A percentile compares a stretch with the other conserved stretches of the same genome.
Evolutionary conservation across 2,329 filamentous ascomycete species (phyloP).

Genomic region (Juglanconis sp.): DNA sequence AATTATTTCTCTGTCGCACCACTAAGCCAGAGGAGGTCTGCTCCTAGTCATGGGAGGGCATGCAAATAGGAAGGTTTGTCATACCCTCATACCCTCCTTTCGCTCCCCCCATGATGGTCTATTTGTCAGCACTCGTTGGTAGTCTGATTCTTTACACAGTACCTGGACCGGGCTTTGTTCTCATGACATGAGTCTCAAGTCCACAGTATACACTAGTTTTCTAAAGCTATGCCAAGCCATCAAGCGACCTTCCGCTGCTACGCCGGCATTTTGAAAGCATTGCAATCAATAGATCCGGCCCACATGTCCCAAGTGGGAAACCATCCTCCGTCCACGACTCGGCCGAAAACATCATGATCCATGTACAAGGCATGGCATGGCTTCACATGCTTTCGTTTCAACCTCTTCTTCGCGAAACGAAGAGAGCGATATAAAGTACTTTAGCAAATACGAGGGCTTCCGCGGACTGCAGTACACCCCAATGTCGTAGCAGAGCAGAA

Average conservation of each 20-base stretch:
- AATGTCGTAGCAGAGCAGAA: not conserved
- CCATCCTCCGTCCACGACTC: not conserved
- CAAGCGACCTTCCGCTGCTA: not conserved
- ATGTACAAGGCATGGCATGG: too few relatives aligned
- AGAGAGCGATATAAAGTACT: not conserved
- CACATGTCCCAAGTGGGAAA: not conserved
- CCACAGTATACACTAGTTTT: too few relatives aligned
- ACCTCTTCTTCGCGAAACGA: not conserved
- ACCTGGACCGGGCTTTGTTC: too few relatives aligned
- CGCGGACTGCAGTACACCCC: not conserved
- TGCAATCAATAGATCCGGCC: conserved; percentile 1
- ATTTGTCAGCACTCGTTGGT: too few relatives aligned
- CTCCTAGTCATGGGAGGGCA: too few relatives aligned
- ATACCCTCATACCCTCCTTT: too few relatives aligned
- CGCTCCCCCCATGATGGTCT: too few relatives aligned
- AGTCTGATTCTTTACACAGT: too few relatives aligned
- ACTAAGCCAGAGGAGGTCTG: too few relatives aligned
- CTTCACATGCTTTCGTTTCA: not conserved
- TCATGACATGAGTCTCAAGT: too few relatives aligned
- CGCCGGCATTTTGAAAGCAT: not conserved
- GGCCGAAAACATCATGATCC: not conserved
- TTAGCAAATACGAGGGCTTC: not conserved
- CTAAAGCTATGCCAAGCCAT: not conserved
- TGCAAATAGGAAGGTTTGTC: too few relatives aligned
- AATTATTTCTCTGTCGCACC: too few relatives aligned